Base-by-base conservation (phyloP, 75 land plant genomes). In the Pseudotsuga menziesii region DNA sequence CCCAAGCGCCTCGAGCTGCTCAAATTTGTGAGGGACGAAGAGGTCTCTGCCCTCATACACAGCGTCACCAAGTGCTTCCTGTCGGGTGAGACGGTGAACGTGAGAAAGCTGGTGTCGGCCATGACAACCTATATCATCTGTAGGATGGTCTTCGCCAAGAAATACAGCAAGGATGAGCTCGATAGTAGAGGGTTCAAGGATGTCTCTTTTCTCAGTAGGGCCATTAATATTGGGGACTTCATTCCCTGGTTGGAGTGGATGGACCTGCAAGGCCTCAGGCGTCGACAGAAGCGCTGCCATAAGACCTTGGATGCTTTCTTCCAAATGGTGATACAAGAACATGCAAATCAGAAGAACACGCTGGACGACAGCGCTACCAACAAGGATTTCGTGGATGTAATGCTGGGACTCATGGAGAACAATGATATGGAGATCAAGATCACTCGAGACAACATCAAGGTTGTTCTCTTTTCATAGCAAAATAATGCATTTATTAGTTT, bases 351-450 rank as follows among this genome's bases (percentile, higher is more conserved):
- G 48, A 20, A 29, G 39, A 58, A 12, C 5, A 22, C 3, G 17
- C 60, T 44, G 58, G n/a, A n/a, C n/a, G n/a, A n/a, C n/a, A n/a
- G n/a, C n/a, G n/a, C n/a, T n/a, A n/a, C n/a, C n/a, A n/a, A 27
- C 36, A 26, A 8, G 57, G 72, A 61, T 44, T 79, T 79, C 41
- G 56, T 79, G n/a, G 75, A 72, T 72, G 80, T 58, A 25, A 61
- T 79, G 41, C 61, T 79, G 22, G 35, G 44, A 16, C 44, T 44
- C n/a, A 22, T 23, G 20, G 56, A 52, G 23, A 3, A 39, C 41
- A 4, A 39, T 39, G 41, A 39, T 39, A 35, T 64, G 70, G 70
- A 64, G 70, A 64, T 64, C 70, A 64, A 72, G 39, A 72, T 72
- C 4, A 72, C 56, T 17, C 29, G 23, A 72, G 27, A 72, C 27